Conservation (phyloP, 176 grass and related monocot genomes). For the Elymus sibiricus region DNA sequence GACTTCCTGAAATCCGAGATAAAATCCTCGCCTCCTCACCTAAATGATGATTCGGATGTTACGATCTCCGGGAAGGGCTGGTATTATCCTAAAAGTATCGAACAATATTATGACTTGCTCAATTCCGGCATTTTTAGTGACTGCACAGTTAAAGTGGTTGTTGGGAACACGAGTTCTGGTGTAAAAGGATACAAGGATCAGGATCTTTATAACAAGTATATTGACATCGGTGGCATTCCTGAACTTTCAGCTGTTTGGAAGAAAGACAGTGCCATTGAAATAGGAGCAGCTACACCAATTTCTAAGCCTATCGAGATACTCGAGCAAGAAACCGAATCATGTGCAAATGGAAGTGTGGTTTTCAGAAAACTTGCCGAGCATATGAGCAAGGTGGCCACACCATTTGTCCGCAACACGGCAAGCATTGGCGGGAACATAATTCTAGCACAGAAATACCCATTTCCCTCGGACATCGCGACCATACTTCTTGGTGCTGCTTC, state of each 20-base stretch:
- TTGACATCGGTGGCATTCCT: constrained; percentile 61
- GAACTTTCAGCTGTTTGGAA: constrained; percentile 48
- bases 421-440: constrained; percentile 73
- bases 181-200: constrained; percentile 56
- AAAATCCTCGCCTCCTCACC: constrained; percentile 21
- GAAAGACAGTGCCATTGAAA: constrained; percentile 34
- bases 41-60: neutral
- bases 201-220: constrained; percentile 45
- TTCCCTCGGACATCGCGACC: constrained; percentile 66
- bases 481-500: constrained; percentile 60
- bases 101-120: constrained; percentile 44
- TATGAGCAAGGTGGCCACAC: constrained; percentile 67
- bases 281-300: constrained; percentile 63
- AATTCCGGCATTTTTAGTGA: constrained; percentile 25
- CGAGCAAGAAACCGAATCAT: constrained; percentile 6
- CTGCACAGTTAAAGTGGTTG: constrained; percentile 46
- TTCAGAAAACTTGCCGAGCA: constrained; percentile 66
- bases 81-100: constrained; percentile 49
- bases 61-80: constrained; percentile 16
- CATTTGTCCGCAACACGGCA: constrained; percentile 72
- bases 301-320: constrained; percentile 48
- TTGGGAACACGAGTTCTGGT: constrained; percentile 61
- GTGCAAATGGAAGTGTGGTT: constrained; percentile 27
- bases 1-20: constrained; percentile 58
- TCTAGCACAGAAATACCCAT: constrained; percentile 65